Evolutionary conservation across 257 asterid genomes (phyloP).

Genomic region (Lithospermum erythrorhizon): DNA sequence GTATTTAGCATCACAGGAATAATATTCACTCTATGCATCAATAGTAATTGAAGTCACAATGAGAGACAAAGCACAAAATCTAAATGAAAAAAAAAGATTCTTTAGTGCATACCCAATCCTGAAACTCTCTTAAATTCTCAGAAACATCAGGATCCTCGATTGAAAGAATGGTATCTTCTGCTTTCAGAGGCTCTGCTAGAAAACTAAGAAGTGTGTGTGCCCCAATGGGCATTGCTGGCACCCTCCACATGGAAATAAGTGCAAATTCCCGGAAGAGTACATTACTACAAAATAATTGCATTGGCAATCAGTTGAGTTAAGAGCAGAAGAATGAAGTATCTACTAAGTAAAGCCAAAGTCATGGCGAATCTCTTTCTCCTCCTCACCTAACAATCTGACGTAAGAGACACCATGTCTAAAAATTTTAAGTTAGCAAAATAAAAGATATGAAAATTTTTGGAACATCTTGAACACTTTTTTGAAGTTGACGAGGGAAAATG

Average conservation of each 20-base stretch:
- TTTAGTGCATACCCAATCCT: slow-evolving; percentile 76
- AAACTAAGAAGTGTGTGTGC: slow-evolving; percentile 88
- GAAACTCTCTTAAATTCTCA: slow-evolving; percentile 76
- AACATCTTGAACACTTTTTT: background rate
- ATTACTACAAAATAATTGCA: slow-evolving; percentile 45
- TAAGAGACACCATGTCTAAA: background rate
- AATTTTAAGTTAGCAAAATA: background rate
- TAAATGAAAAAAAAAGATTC: slow-evolving; percentile 7
- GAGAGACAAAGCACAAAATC: slow-evolving; percentile 4
- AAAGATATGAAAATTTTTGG: background rate
- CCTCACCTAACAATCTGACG: background rate
- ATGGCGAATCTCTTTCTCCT: background rate
- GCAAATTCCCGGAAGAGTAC: slow-evolving; percentile 93
- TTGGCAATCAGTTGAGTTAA: background rate
- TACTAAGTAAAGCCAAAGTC: background rate
- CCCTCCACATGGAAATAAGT: slow-evolving; percentile 96
- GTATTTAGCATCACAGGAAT: slow-evolving; percentile 88
- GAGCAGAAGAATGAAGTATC: background rate
- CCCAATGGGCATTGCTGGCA: slow-evolving; percentile 85
- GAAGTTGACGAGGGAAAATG: background rate
- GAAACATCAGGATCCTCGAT: slow-evolving; percentile 47
- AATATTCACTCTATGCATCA: slow-evolving; percentile 70
- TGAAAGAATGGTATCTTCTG: slow-evolving; percentile 45
- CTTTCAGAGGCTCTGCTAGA: slow-evolving; percentile 84
- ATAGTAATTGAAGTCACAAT: slow-evolving; percentile 8